Evolutionary conservation across 768 basidiomycete species (phyloP).

Genomic region (Auricularia cornea): DNA sequence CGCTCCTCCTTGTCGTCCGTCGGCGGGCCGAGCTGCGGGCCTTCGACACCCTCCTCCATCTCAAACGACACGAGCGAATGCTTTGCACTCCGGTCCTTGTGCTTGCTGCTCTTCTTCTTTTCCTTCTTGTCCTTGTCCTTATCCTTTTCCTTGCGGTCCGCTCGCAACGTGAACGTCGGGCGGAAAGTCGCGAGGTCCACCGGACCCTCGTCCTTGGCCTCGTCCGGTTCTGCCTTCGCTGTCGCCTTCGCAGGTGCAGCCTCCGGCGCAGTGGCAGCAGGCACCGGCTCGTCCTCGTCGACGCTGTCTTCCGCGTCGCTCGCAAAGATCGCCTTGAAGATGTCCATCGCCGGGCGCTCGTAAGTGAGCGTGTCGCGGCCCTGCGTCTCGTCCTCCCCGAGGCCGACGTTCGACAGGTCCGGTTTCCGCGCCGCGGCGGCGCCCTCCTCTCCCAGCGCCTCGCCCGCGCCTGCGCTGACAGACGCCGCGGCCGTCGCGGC

Average conservation of each 20-base stretch:
- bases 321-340: constrained; percentile 98
- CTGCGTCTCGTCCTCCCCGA: constrained; percentile 89
- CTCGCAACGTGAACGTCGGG: constrained; percentile 77
- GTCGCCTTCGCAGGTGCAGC: background rate
- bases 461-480: constrained; percentile 10
- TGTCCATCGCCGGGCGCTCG: constrained; percentile 77
- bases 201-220: constrained; percentile 15
- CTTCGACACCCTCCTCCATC: constrained; percentile 50
- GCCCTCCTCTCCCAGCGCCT: constrained; percentile 3
- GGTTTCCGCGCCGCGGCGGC: constrained; percentile 22
- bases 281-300: constrained; percentile 39
- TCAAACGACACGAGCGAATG: constrained; percentile 63
- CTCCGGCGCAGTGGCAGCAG: background rate
- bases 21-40: constrained; percentile 12
- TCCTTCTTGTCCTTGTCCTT: constrained; percentile 35
- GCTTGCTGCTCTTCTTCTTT: constrained; percentile 42
- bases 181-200: constrained; percentile 70
- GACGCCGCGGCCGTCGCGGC: constrained; percentile 7
- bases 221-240: background rate
- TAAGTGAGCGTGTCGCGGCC: constrained; percentile 85
- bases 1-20: no score
- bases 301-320: constrained; percentile 86
- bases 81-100: constrained; percentile 34
- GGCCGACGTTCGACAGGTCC: constrained; percentile 74
- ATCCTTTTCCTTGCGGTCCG: constrained; percentile 26